Percentiles rank a stretch among this genome's conserved stretches.
phyloP scores from a whole-genome alignment of 768 basidiomycete species.

The Boletus subcaerulescens region DNA sequence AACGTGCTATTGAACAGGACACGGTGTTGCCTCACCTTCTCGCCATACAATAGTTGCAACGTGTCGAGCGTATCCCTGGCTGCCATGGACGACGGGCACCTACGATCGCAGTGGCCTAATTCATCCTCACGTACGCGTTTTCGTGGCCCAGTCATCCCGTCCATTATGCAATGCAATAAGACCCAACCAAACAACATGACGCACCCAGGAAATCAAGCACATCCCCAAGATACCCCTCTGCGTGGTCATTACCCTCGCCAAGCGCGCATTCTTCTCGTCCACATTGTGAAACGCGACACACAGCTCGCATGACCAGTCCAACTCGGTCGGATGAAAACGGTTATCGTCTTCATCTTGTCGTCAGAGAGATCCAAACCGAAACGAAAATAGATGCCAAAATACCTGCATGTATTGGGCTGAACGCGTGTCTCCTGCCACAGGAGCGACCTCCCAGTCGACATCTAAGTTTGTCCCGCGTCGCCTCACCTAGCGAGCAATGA shows the following conservation, averaged over 20 bases:
- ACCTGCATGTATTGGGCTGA: no score
- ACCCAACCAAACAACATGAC: not conserved
- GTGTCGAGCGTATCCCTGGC: slow-evolving; percentile 44
- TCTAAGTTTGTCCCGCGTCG: no score
- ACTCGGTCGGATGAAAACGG: slow-evolving; percentile 89
- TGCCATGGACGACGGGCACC: slow-evolving; percentile 62
- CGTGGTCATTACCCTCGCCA: slow-evolving; percentile 93
- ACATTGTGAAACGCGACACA: slow-evolving; percentile 89
- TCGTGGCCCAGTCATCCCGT: slow-evolving; percentile 58
- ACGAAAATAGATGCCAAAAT: no score
- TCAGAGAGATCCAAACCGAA: not conserved
- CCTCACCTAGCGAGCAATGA: no score
- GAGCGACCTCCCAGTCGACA: no score
- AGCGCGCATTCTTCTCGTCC: slow-evolving; percentile 66
- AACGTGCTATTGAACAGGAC: no score
- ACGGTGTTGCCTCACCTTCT: slow-evolving; percentile 41
- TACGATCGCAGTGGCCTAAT: slow-evolving; percentile 47
- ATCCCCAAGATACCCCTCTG: slow-evolving; percentile 53
- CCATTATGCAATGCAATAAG: not conserved
- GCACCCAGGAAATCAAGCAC: slow-evolving; percentile 70
- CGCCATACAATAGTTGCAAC: slow-evolving; percentile 65
- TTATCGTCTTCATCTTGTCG: slow-evolving; percentile 35
- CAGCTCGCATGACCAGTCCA: slow-evolving; percentile 88
- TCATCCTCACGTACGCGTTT: slow-evolving; percentile 74
- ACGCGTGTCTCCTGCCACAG: no score